Evolutionary conservation across 345 rosid species (phyloP).

Genomic region (Erysimum cheiranthoides): DNA sequence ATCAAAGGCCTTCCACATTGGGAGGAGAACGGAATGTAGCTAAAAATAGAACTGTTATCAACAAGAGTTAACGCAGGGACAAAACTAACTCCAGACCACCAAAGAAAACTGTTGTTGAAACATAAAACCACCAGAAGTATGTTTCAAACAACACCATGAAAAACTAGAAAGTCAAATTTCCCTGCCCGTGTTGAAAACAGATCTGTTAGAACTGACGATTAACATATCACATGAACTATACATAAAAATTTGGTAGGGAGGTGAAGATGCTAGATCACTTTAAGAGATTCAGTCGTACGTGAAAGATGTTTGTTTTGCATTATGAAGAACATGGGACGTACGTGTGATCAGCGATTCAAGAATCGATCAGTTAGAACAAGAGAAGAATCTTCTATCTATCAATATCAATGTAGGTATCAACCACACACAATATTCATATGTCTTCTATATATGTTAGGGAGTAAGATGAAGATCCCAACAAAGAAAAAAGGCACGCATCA

Average conservation of each 20-base stretch:
- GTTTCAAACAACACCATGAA: conserved; percentile 32
- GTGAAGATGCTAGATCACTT: not conserved
- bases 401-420: not conserved
- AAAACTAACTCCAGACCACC: conserved; percentile 40
- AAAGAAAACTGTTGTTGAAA: conserved; percentile 10
- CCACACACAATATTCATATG: too few species aligned
- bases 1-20: conserved; percentile 13
- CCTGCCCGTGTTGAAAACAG: conserved; percentile 1
- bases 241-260: not conserved
- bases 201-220: conserved; percentile 14
- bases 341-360: not conserved
- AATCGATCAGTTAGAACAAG: not conserved
- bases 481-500: too few species aligned
- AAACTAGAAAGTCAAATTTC: conserved; percentile 9
- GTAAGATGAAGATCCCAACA: too few species aligned
- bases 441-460: too few species aligned
- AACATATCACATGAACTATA: not conserved
- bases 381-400: not conserved
- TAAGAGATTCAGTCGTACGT: not conserved
- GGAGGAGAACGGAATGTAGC: conserved; percentile 28
- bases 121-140: conserved; percentile 20
- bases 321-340: not conserved
- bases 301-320: not conserved
- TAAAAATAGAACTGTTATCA: conserved; percentile 38
- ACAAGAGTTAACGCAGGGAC: conserved; percentile 28